Conservation (phyloP, 2,329 filamentous ascomycete species). For the Saccharata proteae region DNA sequence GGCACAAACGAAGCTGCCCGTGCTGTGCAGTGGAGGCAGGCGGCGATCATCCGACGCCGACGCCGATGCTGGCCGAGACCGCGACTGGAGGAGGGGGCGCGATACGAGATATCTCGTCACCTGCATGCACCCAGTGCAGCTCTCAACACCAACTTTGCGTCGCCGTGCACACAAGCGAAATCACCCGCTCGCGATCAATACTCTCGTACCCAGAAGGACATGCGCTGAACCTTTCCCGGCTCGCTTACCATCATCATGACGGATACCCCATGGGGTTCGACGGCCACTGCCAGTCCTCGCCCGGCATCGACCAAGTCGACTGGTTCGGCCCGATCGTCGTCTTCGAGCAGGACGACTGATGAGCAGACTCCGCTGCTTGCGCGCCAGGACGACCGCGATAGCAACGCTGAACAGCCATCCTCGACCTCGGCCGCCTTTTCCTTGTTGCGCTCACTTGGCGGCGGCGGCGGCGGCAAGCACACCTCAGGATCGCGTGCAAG, state of each 20-base stretch:
- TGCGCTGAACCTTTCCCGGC: no score
- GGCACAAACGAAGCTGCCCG: no score
- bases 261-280: slow-evolving; percentile 24
- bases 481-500: slow-evolving; percentile 18
- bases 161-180: no score
- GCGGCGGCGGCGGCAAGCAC: slow-evolving; percentile 9
- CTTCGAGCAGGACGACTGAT: slow-evolving; percentile 13
- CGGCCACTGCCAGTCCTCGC: slow-evolving; percentile 23
- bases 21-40: no score
- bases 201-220: no score
- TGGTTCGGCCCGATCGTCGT: slow-evolving; percentile 13
- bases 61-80: no score
- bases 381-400: slow-evolving; percentile 15
- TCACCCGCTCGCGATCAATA: no score
- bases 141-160: no score
- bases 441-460: slow-evolving; percentile 22
- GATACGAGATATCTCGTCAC: no score
- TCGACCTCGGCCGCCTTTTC: slow-evolving; percentile 23
- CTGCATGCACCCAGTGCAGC: no score
- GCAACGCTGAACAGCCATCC: slow-evolving; percentile 11
- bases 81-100: no score
- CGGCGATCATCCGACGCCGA: no score
- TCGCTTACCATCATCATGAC: slow-evolving; percentile 16
- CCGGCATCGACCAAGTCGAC: slow-evolving; percentile 25
- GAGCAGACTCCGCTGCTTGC: slow-evolving; percentile 30